Evolutionary conservation across 129 eudicot species (phyloP).

Genomic region (Flaveria linearis): DNA sequence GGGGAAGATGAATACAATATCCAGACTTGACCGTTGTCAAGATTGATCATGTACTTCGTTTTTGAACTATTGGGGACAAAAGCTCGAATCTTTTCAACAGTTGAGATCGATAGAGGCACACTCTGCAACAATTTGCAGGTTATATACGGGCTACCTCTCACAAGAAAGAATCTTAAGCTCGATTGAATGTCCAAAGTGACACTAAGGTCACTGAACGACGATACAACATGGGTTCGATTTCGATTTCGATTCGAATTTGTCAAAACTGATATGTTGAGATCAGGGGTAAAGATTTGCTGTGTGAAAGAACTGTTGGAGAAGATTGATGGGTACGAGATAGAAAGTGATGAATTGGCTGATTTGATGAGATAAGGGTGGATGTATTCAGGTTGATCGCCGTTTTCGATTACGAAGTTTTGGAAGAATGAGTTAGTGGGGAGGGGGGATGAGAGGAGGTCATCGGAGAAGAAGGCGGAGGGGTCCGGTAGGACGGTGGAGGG

Average conservation of each 20-base stretch:
- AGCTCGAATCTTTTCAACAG: conserved; percentile 54
- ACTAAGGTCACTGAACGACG: conserved; percentile 62
- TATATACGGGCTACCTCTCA: conserved; percentile 74
- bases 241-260: conserved; percentile 40
- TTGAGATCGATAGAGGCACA: conserved; percentile 48
- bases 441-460: conserved; percentile 59
- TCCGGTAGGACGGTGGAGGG: conserved; percentile 72
- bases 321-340: conserved; percentile 67
- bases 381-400: conserved; percentile 82
- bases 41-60: conserved; percentile 56
- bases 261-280: conserved; percentile 54
- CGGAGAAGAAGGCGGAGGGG: conserved; percentile 68
- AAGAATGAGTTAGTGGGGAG: conserved; percentile 85
- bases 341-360: conserved; percentile 55
- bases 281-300: conserved; percentile 58
- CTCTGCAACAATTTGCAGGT: conserved; percentile 46
- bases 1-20: conserved; percentile 68
- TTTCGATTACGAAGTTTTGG: conserved; percentile 66
- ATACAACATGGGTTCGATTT: conserved; percentile 45
- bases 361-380: conserved; percentile 73
- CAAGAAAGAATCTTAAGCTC: conserved; percentile 62
- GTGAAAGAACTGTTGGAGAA: conserved; percentile 47
- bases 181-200: conserved; percentile 72
- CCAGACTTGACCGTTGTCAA: conserved; percentile 74
- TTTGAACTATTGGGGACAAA: conserved; percentile 42